Base-by-base conservation (phyloP, 352 stramenopile species). In the Thraustochytrium sp. region DNA sequence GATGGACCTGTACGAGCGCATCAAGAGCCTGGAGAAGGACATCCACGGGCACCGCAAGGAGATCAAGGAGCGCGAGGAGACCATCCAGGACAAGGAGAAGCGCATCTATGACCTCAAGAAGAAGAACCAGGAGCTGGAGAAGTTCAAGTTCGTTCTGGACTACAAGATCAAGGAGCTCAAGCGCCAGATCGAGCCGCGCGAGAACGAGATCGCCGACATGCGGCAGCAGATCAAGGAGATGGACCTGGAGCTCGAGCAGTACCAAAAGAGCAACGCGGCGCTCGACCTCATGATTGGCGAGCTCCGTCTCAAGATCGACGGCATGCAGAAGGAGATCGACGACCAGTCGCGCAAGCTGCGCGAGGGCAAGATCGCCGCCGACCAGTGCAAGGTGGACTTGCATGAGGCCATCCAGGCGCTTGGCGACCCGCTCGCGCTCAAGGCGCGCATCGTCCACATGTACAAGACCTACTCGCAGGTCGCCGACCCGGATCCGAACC, bases 131-230 rank as follows among this genome's bases (percentile, higher is more conserved):
- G 92, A 98, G 86, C 90, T 98, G 21, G 94, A 98, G 55, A 98
- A 98, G 85, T 98, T 98, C 87, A 97, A 96, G 85, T 98, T 98
- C 85, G 94, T 98, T 29, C 87, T 98, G 11, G 94, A 98, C 85
- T 98, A 98, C 89, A 98, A 98, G 87, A 98, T 98, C 85, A 97
- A 98, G 84, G 94, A 98, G 85, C 88, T 98, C 37, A 96, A 97
- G 85, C 89, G 91, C 23, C 93, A 97, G 82, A 97, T 98, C 75
- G 93, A 96, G 86, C 94, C 94, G 36, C 92, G 94, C 42, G 93
- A 98, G 85, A 95, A 95, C 78, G 94, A 98, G 84, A 98, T 98
- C 77, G 87, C 88, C 44, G 92, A 96, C 77, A 97, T 98, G 93
- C 93, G 93, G 73, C 87, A 91, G 84, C 92, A 98, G 86, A 97